A percentile compares a stretch with the other conserved stretches of the same genome.
Evolutionary conservation across 805 yeast species (phyloP).

Genomic region (Candida sphagnicola): DNA sequence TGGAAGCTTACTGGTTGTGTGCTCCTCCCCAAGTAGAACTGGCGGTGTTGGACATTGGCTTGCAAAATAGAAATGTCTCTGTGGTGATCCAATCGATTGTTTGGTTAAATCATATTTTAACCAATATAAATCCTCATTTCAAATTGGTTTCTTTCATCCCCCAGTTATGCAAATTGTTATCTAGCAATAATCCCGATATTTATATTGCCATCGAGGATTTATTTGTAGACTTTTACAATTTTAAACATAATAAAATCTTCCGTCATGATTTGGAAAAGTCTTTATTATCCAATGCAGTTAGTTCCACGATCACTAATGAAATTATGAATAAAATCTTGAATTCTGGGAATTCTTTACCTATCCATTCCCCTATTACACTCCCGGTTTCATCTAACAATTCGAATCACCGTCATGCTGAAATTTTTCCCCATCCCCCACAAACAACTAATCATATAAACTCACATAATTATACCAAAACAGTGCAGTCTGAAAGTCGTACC

Average conservation of each 20-base stretch:
- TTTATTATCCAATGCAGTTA: conserved; percentile 30
- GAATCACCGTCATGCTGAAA: too few relatives aligned
- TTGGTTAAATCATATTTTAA: conserved; percentile 42
- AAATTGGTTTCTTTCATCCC: conserved; percentile 25
- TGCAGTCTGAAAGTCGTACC: too few relatives aligned
- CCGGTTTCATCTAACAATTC: background rate
- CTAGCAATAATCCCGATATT: conserved; percentile 10
- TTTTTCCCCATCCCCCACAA: too few relatives aligned
- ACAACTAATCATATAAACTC: too few relatives aligned
- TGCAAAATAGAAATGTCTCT: conserved; percentile 32
- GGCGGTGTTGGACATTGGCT: conserved; percentile 40
- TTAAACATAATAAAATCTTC: conserved; percentile 34
- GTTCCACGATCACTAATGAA: conserved; percentile 8
- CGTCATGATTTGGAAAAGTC: conserved; percentile 43
- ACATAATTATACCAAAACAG: too few relatives aligned
- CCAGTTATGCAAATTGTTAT: conserved; percentile 16
- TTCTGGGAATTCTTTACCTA: background rate
- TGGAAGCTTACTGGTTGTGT: conserved; percentile 54
- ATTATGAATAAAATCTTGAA: conserved; percentile 1
- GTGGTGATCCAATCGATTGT: conserved; percentile 42
- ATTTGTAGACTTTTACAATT: conserved; percentile 23
- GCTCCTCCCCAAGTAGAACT: conserved; percentile 46
- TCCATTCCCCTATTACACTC: background rate
- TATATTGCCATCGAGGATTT: conserved; percentile 15
- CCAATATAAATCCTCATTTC: conserved; percentile 28